A percentile compares a stretch with the other conserved stretches of the same genome.
Evolutionary conservation across 208 protist species (phyloP).

Genomic region (Crithidia mellificae): DNA sequence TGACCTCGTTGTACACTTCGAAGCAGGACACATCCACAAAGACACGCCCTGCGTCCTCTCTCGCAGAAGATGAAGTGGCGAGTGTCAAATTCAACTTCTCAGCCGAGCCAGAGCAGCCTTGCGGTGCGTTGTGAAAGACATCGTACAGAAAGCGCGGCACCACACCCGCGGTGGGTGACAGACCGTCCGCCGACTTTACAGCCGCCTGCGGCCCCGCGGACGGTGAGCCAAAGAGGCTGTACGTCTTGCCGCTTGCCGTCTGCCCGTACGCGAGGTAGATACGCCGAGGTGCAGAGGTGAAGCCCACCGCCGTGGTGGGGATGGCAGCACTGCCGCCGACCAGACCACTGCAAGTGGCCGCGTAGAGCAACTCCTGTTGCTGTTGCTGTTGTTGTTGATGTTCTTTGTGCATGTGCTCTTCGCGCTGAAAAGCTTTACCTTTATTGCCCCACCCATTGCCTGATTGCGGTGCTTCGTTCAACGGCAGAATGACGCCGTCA

Average conservation of each 20-base stretch:
- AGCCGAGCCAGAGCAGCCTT: no score
- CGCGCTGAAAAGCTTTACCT: no score
- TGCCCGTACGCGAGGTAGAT: slow-evolving; percentile 82
- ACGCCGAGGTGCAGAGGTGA: not conserved
- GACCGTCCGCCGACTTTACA: no score
- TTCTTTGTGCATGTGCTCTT: no score
- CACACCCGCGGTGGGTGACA: slow-evolving; percentile 36
- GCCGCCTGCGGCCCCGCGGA: not conserved
- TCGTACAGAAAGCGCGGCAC: slow-evolving; percentile 61
- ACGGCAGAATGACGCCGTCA: slow-evolving; percentile 37
- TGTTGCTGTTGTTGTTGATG: no score
- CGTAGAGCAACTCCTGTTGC: slow-evolving; percentile 42
- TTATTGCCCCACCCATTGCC: no score
- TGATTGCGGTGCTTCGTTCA: not conserved
- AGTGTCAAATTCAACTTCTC: no score
- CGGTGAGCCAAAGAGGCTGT: slow-evolving; percentile 70
- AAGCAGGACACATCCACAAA: slow-evolving; percentile 70
- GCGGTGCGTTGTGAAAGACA: no score
- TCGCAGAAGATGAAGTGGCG: no score
- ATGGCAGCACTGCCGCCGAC: not conserved
- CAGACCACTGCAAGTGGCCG: slow-evolving; percentile 10
- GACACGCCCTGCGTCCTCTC: no score
- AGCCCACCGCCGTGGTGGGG: not conserved
- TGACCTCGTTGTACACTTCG: slow-evolving; percentile 82
- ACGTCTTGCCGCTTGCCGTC: slow-evolving; percentile 85